Evolutionary conservation across 108 stramenopile species (phyloP).

Genomic region (Cyclostephanos tholiformis): DNA sequence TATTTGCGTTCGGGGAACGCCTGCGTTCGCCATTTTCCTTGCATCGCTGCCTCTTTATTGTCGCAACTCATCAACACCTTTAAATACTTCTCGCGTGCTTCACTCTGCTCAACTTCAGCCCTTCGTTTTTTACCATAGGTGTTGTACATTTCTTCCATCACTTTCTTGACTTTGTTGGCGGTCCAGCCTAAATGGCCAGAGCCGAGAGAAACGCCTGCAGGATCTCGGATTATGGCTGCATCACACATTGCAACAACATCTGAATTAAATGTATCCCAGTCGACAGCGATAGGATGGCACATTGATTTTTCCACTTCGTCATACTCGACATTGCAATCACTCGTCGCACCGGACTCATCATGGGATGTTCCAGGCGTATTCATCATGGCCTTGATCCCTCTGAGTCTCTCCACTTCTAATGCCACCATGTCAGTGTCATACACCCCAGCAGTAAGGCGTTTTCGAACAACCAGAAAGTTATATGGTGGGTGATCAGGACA

Average conservation of each 20-base stretch:
- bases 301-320: constrained; percentile 45
- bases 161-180: constrained; percentile 64
- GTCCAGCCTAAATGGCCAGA: constrained; percentile 61
- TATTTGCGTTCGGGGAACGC: constrained; percentile 85
- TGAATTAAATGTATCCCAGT: constrained; percentile 73
- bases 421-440: constrained; percentile 70
- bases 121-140: constrained; percentile 58
- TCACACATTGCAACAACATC: constrained; percentile 80
- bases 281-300: constrained; percentile 62
- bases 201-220: constrained; percentile 33
- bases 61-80: constrained; percentile 42
- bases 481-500: constrained; percentile 66
- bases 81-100: constrained; percentile 60
- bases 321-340: constrained; percentile 11
- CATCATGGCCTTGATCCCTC: constrained; percentile 35
- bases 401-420: constrained; percentile 50
- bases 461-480: constrained; percentile 67
- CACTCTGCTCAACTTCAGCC: constrained; percentile 63
- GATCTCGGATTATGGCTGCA: constrained; percentile 58
- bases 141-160: constrained; percentile 67
- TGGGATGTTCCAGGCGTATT: constrained; percentile 14
- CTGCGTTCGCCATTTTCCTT: constrained; percentile 62
- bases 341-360: constrained; percentile 3
- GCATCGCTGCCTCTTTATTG: constrained; percentile 79
- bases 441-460: constrained; percentile 61